Conservation (phyloP, 306 rosid species). For the Glycyrrhiza uralensis region DNA sequence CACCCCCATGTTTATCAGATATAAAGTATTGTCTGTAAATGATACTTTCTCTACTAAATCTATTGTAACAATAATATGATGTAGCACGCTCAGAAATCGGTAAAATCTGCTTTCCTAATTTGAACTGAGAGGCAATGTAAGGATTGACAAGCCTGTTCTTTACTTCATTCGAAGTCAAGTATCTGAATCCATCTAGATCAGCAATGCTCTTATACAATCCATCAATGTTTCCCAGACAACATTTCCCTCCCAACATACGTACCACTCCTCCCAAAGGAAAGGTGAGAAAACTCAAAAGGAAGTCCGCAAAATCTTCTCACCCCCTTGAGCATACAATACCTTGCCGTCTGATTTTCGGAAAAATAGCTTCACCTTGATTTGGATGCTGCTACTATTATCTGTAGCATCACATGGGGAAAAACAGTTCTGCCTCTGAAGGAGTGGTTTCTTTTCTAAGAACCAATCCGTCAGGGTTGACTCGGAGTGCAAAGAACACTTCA, state of each 20-base stretch:
- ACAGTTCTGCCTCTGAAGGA: background rate
- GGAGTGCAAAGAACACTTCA: background rate
- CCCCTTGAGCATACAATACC: conserved; percentile 12
- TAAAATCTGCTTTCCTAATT: background rate
- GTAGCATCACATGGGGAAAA: background rate
- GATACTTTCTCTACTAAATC: background rate
- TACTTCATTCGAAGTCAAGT: background rate
- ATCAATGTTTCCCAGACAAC: background rate
- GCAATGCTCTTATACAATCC: background rate
- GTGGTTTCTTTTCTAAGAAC: background rate
- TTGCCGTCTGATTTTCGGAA: background rate
- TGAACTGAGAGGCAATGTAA: background rate
- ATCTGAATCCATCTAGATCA: background rate
- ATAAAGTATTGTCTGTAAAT: background rate
- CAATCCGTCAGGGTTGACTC: background rate
- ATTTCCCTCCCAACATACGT: background rate
- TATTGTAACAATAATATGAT: background rate
- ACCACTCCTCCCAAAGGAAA: conserved; percentile 6
- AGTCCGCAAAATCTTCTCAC: conserved; percentile 21
- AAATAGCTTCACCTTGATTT: background rate
- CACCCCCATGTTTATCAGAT: too few species aligned
- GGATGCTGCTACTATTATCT: background rate
- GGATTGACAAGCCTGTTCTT: background rate
- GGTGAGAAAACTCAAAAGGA: background rate
- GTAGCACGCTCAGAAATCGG: background rate